Base-by-base conservation (phyloP, 495 filamentous ascomycete species). In the Aspergillus saccharolyticus region DNA sequence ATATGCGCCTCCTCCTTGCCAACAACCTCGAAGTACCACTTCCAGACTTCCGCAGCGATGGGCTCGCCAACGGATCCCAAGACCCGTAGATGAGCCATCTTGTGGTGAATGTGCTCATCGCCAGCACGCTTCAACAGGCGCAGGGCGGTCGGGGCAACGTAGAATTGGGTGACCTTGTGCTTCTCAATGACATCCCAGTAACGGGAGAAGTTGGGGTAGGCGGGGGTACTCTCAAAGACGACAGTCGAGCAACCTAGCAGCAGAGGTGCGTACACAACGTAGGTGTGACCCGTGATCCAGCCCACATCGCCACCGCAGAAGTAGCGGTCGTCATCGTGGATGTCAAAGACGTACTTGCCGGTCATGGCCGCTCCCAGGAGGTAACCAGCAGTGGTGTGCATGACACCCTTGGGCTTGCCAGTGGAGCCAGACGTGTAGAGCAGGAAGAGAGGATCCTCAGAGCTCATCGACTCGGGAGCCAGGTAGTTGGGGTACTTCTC, bases 221-320 rank as follows among this genome's bases (percentile, higher is more conserved):
- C 92, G 2, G 94, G 94, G 16, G 94, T 98, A 63, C 95, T 95
- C 77, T 99, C 94, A 61, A 97, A 99, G n/a, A 99, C 93, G 21
- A 99, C 89, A 3, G 94, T 97, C 21, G 93, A 82, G 59, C 96
- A 86, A 77, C 94, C 94, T 43, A 97, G 81, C 4, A 99, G 79
- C 44, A 99, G 81, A 54, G 94, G 94, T 12, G 94, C 90, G 67
- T 99, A 99, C 25, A 99, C 93, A 50, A 96, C 94, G 66, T 99
- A 99, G 47, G 94, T 96, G 75, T 99, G 94, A n/a, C 94, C 94
- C 46, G 95, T 97, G 68, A 99, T 97, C 94, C 94, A 99, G 63
- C 94, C 94, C 52, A 99, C 91, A 68, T 99, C 94, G 70, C 95
- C 95, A 71, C 90, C 94, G 65, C 94, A 97, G 83, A 97, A 97